phyloP scores from a whole-genome alignment of 2,329 filamentous ascomycete species.

The Helminthosporium solani region DNA sequence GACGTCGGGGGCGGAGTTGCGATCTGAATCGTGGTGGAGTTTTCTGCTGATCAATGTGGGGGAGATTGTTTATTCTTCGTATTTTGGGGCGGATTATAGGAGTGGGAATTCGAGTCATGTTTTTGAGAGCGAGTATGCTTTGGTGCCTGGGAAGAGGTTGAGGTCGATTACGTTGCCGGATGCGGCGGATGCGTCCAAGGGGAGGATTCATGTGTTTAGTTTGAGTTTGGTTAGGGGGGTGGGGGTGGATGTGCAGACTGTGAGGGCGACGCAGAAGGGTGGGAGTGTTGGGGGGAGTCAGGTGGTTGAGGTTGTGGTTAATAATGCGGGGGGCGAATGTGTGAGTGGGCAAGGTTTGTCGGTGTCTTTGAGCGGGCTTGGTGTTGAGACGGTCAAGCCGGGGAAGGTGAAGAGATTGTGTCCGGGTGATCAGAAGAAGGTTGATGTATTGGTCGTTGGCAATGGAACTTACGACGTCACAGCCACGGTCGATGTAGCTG shows the following conservation, averaged over 20 bases:
- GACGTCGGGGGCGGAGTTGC: constrained; percentile 45
- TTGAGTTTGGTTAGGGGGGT: constrained; percentile 29
- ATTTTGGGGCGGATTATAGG: constrained; percentile 44
- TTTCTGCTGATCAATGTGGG: constrained; percentile 50
- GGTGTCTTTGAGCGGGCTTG: constrained; percentile 25
- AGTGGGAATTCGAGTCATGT: constrained; percentile 50
- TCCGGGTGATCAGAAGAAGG: constrained; percentile 14
- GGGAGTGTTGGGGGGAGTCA: constrained; percentile 34
- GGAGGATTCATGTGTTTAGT: constrained; percentile 45
- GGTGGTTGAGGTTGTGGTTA: constrained; percentile 36
- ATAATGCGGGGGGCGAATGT: constrained; percentile 14
- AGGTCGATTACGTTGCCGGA: constrained; percentile 45
- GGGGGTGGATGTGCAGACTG: constrained; percentile 38
- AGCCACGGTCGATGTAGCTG: constrained; percentile 10
- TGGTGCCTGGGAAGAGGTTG: constrained; percentile 44
- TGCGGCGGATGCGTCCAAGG: constrained; percentile 38
- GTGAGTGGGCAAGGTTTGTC: constrained; percentile 10
- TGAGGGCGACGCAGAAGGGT: constrained; percentile 46
- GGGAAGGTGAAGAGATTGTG: constrained; percentile 43
- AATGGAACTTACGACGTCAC: constrained; percentile 11
- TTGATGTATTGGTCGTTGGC: constrained; percentile 10
- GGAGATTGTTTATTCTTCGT: constrained; percentile 46
- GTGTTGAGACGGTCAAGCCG: constrained; percentile 35
- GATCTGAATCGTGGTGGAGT: constrained; percentile 48
- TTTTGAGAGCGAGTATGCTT: constrained; percentile 47